Evolutionary conservation across 441 rosid species (phyloP).

Genomic region (Erodium chrysanthum): DNA sequence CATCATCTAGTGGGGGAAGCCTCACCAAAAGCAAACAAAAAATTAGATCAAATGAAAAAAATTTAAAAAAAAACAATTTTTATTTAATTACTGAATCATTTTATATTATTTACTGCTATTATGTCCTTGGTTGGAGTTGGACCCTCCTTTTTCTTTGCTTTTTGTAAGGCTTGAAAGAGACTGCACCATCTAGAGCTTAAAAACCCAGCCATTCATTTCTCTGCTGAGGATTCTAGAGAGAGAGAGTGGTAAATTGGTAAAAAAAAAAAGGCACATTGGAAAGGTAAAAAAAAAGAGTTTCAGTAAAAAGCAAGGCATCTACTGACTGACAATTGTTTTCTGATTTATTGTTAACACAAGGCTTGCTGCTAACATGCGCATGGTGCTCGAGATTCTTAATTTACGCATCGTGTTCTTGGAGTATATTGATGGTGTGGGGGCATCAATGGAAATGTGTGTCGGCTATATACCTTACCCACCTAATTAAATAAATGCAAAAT

Average conservation of each 20-base stretch:
- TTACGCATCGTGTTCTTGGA: slow-evolving; percentile 6
- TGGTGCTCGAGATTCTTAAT: slow-evolving; percentile 14
- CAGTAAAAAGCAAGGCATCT: background rate
- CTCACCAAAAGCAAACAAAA: slow-evolving; percentile 38
- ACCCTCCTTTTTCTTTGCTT: background rate
- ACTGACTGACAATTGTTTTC: background rate
- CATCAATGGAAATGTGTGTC: slow-evolving; percentile 28
- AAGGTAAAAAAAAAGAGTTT: background rate
- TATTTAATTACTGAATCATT: background rate
- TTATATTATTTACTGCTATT: background rate
- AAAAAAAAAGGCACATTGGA: background rate
- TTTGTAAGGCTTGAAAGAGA: slow-evolving; percentile 28
- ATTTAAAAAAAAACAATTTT: slow-evolving; percentile 6
- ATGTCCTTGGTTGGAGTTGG: background rate
- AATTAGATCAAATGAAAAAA: slow-evolving; percentile 15
- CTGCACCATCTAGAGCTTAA: slow-evolving; percentile 26
- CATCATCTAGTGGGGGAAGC: slow-evolving; percentile 54
- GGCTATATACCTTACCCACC: slow-evolving; percentile 35
- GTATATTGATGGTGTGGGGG: slow-evolving; percentile 17
- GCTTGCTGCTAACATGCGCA: slow-evolving; percentile 19
- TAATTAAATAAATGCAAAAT: slow-evolving; percentile 8
- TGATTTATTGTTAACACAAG: slow-evolving; percentile 13
- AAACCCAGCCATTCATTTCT: slow-evolving; percentile 21
- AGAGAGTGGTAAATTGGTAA: background rate
- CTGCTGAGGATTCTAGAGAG: slow-evolving; percentile 18